Percentiles rank a stretch among this genome's conserved stretches.
These are phyloP conservation scores for Sutorius eximius DNA, from an alignment of 1,284 basidiomycete species.

Conservation along the genomic window DNA sequence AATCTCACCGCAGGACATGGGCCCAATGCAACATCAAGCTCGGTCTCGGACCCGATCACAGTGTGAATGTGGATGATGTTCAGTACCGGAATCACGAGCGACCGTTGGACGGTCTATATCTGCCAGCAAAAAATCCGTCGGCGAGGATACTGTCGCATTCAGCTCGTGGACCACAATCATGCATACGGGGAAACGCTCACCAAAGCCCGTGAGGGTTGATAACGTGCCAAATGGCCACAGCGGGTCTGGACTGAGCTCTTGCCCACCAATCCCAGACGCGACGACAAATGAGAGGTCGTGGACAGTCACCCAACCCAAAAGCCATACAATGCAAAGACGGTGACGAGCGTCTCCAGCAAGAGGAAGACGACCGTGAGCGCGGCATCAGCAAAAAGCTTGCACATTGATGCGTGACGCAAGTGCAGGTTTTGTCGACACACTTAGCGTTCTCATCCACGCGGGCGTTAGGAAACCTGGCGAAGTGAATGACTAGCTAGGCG, in stretches of 20 bases:
- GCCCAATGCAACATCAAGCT: neutral
- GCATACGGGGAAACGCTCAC: neutral
- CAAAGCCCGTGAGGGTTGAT: slow-evolving; percentile 6
- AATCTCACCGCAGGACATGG: neutral
- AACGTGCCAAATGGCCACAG: slow-evolving; percentile 12
- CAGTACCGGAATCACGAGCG: slow-evolving; percentile 1
- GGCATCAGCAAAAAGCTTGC: neutral
- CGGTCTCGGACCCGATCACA: neutral
- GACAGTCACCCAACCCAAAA: slow-evolving; percentile 11
- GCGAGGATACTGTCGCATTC: slow-evolving; percentile 3
- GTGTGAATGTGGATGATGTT: neutral
- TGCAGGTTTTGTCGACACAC: neutral
- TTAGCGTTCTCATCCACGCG: neutral
- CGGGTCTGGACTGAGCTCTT: slow-evolving; percentile 1
- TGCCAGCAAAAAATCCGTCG: slow-evolving; percentile 13
- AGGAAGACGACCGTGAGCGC: slow-evolving; percentile 6
- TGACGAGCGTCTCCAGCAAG: slow-evolving; percentile 12
- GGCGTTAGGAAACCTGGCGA: slow-evolving; percentile 13
- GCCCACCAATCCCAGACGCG: neutral
- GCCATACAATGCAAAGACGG: slow-evolving; percentile 9
- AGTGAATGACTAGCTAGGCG: slow-evolving; percentile 13
- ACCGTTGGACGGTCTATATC: slow-evolving; percentile 9
- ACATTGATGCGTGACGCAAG: neutral
- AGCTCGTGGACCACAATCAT: neutral
- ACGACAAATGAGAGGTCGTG: slow-evolving; percentile 14